Evolutionary conservation across 2,329 filamentous ascomycete genomes (phyloP).

Genomic region (Colletotrichum sidae): DNA sequence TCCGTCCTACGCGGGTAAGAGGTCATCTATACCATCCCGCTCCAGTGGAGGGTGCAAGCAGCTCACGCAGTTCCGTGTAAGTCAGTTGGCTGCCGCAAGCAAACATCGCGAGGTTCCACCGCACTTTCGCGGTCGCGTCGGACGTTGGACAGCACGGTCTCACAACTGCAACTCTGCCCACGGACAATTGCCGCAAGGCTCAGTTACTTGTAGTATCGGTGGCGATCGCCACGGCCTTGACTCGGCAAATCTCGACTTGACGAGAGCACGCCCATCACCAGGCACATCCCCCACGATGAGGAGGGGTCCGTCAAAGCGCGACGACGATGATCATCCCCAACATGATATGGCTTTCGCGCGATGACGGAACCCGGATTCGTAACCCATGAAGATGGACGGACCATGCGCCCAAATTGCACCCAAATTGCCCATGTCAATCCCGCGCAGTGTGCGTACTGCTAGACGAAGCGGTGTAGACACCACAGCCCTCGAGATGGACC

Average conservation of each 20-base stretch:
- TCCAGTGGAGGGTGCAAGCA: not conserved
- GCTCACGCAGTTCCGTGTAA: conserved; percentile 17
- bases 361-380: conserved; percentile 20
- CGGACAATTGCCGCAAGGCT: conserved; percentile 18
- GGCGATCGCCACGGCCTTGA: conserved; percentile 17
- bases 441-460: not conserved
- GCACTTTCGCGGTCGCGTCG: not conserved
- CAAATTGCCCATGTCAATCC: conserved; percentile 19
- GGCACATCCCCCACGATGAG: conserved; percentile 17
- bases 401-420: too few relatives aligned
- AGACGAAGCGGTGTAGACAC: conserved; percentile 13
- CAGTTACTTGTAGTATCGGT: not conserved
- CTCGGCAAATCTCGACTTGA: conserved; percentile 14
- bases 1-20: not conserved
- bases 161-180: conserved; percentile 22
- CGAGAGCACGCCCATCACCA: conserved; percentile 2
- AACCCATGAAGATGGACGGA: not conserved
- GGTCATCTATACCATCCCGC: not conserved
- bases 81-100: conserved; percentile 12
- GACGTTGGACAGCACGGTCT: not conserved
- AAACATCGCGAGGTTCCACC: too few relatives aligned
- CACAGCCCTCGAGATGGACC: too few relatives aligned
- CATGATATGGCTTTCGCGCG: conserved; percentile 1
- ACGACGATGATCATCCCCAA: conserved; percentile 13
- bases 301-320: conserved; percentile 14